Percentiles rank a stretch among this genome's conserved stretches.
Evolutionary conservation across 441 rosid species (phyloP).

Genomic region (Croton laevigatus): DNA sequence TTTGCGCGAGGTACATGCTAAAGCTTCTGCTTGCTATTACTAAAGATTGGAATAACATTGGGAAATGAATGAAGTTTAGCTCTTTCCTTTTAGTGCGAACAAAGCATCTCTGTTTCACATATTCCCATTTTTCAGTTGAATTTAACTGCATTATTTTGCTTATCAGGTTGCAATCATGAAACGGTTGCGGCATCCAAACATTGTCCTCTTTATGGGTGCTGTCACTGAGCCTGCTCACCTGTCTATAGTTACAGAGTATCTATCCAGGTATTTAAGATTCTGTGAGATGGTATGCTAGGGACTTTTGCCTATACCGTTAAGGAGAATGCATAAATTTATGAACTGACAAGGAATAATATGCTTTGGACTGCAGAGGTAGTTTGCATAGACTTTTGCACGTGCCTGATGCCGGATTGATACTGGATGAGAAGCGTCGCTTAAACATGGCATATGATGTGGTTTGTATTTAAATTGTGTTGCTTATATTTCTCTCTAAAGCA

Average conservation of each 20-base stretch:
- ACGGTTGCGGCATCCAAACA: conserved; percentile 93
- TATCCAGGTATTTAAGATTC: conserved; percentile 58
- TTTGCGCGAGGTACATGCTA: conserved; percentile 65
- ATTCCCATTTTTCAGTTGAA: conserved; percentile 21
- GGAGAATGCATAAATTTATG: background rate
- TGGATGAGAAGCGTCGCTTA: conserved; percentile 77
- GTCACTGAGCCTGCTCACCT: conserved; percentile 88
- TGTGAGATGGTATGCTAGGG: conserved; percentile 11
- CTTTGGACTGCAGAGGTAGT: conserved; percentile 70
- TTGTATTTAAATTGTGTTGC: conserved; percentile 20
- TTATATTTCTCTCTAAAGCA: conserved; percentile 3
- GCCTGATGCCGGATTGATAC: conserved; percentile 54
- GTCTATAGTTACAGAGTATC: conserved; percentile 95
- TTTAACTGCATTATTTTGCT: conserved; percentile 15
- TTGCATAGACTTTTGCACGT: conserved; percentile 78
- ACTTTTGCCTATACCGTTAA: background rate
- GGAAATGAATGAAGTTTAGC: background rate
- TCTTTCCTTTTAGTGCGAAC: conserved; percentile 10
- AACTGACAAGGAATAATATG: conserved; percentile 18
- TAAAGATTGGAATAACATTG: background rate
- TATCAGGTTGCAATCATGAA: conserved; percentile 92
- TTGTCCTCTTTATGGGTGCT: conserved; percentile 98
- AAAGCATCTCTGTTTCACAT: background rate
- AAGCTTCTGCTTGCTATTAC: conserved; percentile 1
- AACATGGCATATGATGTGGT: conserved; percentile 98